phyloP scores from a whole-genome alignment of 768 basidiomycete species.

The Podaxis mareebaensis region DNA sequence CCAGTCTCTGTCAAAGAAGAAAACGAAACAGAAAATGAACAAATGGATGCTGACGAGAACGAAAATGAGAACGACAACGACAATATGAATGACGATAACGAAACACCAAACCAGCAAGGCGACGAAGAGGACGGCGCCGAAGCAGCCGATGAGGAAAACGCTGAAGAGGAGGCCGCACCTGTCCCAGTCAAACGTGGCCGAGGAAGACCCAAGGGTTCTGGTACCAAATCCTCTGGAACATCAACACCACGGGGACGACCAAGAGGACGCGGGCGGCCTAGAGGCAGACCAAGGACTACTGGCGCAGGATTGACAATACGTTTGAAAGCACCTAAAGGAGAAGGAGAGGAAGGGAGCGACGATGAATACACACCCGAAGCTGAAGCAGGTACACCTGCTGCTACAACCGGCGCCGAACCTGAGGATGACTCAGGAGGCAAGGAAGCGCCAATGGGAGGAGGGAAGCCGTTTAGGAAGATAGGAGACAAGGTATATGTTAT shows the following conservation, averaged over 20 bases:
- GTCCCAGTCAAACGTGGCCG: constrained; percentile 18
- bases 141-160: constrained; percentile 36
- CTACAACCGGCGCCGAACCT: constrained; percentile 32
- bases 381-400: constrained; percentile 20
- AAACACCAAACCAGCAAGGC: constrained; percentile 23
- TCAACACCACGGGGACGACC: constrained; percentile 24
- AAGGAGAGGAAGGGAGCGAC: constrained; percentile 36
- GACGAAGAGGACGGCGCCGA: constrained; percentile 34
- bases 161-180: constrained; percentile 33
- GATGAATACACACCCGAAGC: constrained; percentile 30
- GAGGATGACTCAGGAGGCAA: constrained; percentile 40
- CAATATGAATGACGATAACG: constrained; percentile 23
- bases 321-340: constrained; percentile 33
- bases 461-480: constrained; percentile 73
- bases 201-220: constrained; percentile 12
- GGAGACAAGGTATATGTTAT: constrained; percentile 76
- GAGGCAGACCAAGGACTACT: constrained; percentile 22
- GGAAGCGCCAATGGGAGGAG: constrained; percentile 48
- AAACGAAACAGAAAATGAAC: constrained; percentile 34
- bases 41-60: constrained; percentile 26
- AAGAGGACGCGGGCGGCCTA: constrained; percentile 35
- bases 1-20: constrained; percentile 28
- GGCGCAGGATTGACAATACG: constrained; percentile 33
- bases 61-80: constrained; percentile 32
- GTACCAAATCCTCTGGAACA: constrained; percentile 6